phyloP scores from a whole-genome alignment of 208 protist species.

The Tetramitus jugosus region DNA sequence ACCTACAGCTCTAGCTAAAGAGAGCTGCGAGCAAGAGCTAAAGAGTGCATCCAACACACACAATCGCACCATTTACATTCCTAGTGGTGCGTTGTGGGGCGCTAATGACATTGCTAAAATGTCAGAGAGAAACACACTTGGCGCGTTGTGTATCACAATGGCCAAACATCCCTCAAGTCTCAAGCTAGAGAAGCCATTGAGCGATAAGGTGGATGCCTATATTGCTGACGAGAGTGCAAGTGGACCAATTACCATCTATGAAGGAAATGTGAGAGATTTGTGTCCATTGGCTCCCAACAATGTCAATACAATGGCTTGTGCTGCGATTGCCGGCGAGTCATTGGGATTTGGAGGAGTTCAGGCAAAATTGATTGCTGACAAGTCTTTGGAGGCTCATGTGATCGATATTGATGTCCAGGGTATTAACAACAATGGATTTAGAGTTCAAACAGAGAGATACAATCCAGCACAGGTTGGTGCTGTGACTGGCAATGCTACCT shows the following conservation, averaged over 20 bases:
- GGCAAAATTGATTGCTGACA: constrained; percentile 33
- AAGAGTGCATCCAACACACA: not conserved
- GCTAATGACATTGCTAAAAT: constrained; percentile 42
- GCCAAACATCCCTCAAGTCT: constrained; percentile 35
- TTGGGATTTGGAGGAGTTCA: constrained; percentile 33
- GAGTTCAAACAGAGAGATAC: constrained; percentile 29
- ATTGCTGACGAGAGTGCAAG: not conserved
- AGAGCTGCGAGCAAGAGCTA: not conserved
- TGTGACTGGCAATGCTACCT: constrained; percentile 39
- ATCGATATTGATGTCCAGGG: constrained; percentile 36
- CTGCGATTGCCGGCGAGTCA: constrained; percentile 27
- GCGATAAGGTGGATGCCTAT: constrained; percentile 1
- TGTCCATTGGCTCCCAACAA: constrained; percentile 43
- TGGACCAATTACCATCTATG: constrained; percentile 26
- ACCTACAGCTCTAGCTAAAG: constrained; percentile 36
- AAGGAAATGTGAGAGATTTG: constrained; percentile 34
- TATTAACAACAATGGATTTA: constrained; percentile 24
- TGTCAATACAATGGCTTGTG: constrained; percentile 45
- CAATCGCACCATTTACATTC: constrained; percentile 26
- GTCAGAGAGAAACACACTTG: constrained; percentile 7
- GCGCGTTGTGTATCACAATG: constrained; percentile 36
- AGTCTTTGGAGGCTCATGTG: constrained; percentile 29
- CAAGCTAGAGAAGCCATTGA: not conserved
- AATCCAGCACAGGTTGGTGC: constrained; percentile 33
- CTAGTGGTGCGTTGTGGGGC: constrained; percentile 38